These are phyloP conservation scores for Penicillium fimorum DNA, from an alignment of 495 filamentous ascomycete species.

Conservation along the genomic window DNA sequence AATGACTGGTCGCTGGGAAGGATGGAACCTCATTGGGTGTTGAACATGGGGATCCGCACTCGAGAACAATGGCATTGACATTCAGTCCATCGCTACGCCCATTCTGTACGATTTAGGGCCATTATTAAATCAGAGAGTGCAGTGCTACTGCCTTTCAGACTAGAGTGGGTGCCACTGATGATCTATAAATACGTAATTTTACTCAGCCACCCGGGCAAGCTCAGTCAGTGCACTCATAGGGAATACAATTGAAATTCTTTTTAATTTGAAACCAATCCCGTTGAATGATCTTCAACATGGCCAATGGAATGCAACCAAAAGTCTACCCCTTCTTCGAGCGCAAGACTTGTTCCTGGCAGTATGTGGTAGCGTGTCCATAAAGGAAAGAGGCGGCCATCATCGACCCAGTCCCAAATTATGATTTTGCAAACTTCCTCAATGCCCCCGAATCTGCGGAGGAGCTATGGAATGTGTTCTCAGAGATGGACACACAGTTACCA, in stretches of 20 bases:
- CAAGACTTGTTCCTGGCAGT: conserved; percentile 52
- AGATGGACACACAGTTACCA: conserved; percentile 40
- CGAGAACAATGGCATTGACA: no score
- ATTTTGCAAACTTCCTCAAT: conserved; percentile 37
- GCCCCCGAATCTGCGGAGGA: conserved; percentile 45
- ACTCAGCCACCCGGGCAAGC: background rate
- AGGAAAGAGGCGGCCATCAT: conserved; percentile 50
- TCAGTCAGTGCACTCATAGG: background rate
- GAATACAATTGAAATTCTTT: background rate
- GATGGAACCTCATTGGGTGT: no score
- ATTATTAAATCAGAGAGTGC: no score
- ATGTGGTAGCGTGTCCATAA: conserved; percentile 49
- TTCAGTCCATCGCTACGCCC: no score
- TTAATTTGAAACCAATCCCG: background rate
- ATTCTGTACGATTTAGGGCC: no score
- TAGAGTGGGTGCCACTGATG: conserved; percentile 4
- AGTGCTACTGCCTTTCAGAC: no score
- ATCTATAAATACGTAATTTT: conserved; percentile 21
- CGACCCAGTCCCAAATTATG: conserved; percentile 55
- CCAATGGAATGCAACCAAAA: conserved; percentile 28
- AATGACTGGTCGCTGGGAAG: no score
- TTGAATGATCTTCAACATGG: background rate
- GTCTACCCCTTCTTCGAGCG: conserved; percentile 39
- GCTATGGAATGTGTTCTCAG: conserved; percentile 36
- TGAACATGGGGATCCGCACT: no score